Conservation (phyloP, 2,329 filamentous ascomycete species). For the Colletotrichum euphorbiae region DNA sequence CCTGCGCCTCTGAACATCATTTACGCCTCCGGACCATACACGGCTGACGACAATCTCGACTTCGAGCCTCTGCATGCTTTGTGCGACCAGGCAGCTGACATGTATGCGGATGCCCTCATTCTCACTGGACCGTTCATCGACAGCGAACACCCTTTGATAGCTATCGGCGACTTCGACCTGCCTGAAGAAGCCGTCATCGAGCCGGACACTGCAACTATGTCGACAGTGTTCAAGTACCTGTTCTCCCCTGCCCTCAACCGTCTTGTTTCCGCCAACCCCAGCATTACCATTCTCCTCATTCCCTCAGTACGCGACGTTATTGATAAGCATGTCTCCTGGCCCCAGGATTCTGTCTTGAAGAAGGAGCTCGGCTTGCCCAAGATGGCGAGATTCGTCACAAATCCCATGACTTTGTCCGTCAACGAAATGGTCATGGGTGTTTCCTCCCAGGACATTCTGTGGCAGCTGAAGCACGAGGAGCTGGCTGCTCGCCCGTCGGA, state of each 20-base stretch:
- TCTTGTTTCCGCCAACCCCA: slow-evolving; percentile 76
- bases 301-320: slow-evolving; percentile 87
- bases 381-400: slow-evolving; percentile 81
- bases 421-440: slow-evolving; percentile 89
- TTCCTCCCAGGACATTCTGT: slow-evolving; percentile 85
- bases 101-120: slow-evolving; percentile 81
- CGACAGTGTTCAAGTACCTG: slow-evolving; percentile 84
- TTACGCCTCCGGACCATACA: slow-evolving; percentile 88
- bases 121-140: slow-evolving; percentile 92
- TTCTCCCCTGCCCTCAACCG: slow-evolving; percentile 79
- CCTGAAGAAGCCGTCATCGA: slow-evolving; percentile 75
- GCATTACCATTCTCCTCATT: slow-evolving; percentile 82
- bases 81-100: slow-evolving; percentile 80
- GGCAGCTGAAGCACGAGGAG: slow-evolving; percentile 83
- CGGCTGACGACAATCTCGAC: slow-evolving; percentile 89
- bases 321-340: slow-evolving; percentile 88
- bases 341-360: slow-evolving; percentile 70
- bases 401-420: slow-evolving; percentile 88
- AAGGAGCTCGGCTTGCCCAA: slow-evolving; percentile 85
- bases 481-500: slow-evolving; percentile 67
- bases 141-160: slow-evolving; percentile 88
- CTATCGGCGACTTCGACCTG: slow-evolving; percentile 82
- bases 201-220: slow-evolving; percentile 82
- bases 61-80: slow-evolving; percentile 89
- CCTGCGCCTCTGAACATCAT: slow-evolving; percentile 80